Conservation (phyloP, 2,329 filamentous ascomycete species). For the Venturiaceae sp. region DNA sequence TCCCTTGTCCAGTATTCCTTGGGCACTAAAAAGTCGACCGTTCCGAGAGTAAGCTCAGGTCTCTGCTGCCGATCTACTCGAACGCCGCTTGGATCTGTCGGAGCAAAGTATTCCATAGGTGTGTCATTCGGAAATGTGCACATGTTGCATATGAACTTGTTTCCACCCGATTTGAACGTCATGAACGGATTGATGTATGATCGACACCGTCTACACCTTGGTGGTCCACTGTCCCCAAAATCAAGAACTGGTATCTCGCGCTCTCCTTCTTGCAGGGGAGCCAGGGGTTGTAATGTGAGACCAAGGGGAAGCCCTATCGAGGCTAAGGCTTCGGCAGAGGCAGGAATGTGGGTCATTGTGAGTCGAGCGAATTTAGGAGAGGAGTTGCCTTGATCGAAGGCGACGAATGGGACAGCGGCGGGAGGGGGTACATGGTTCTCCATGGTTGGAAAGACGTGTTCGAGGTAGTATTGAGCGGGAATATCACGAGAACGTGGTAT, state of each 20-base stretch:
- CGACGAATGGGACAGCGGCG: slow-evolving; percentile 77
- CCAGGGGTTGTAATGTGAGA: slow-evolving; percentile 79
- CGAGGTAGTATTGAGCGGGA: slow-evolving; percentile 74
- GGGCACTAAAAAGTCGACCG: slow-evolving; percentile 91
- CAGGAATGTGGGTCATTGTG: slow-evolving; percentile 87
- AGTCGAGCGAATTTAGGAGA: slow-evolving; percentile 90
- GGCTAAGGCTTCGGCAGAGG: slow-evolving; percentile 66
- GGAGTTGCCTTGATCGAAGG: slow-evolving; percentile 93
- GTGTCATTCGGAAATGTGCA: slow-evolving; percentile 97
- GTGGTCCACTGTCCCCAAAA: slow-evolving; percentile 85
- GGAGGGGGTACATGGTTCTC: slow-evolving; percentile 88
- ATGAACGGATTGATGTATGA: slow-evolving; percentile 99
- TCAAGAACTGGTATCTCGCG: slow-evolving; percentile 83
- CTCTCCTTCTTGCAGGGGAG: slow-evolving; percentile 74
- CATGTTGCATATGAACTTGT: slow-evolving; percentile 96
- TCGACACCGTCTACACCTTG: slow-evolving; percentile 83
- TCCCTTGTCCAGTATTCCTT: slow-evolving; percentile 99
- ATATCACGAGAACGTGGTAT: slow-evolving; percentile 77
- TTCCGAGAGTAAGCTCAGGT: slow-evolving; percentile 82
- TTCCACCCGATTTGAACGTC: slow-evolving; percentile 89
- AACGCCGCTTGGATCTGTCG: slow-evolving; percentile 76
- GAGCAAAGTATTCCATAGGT: slow-evolving; percentile 82
- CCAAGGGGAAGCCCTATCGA: slow-evolving; percentile 80
- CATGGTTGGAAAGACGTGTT: slow-evolving; percentile 88
- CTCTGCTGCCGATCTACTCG: slow-evolving; percentile 81